phyloP scores from a whole-genome alignment of 169 alveolate species.

The Perkinsus olseni region DNA sequence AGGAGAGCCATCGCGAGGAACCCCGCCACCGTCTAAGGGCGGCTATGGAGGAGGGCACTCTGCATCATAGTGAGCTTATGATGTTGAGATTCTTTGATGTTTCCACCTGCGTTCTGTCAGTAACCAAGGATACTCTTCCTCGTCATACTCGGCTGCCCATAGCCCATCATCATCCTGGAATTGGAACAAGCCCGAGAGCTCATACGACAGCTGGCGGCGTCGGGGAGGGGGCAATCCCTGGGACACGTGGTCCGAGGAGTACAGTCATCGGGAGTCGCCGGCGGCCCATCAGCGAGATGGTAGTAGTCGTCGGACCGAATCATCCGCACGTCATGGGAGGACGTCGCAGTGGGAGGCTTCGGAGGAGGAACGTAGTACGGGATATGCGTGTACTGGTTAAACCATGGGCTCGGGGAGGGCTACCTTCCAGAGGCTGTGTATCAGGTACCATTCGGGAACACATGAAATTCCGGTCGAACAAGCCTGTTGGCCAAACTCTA shows the following conservation, averaged over 20 bases:
- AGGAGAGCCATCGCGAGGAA: background rate
- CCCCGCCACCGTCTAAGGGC: background rate
- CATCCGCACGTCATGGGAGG: background rate
- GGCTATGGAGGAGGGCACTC: background rate
- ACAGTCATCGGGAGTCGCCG: background rate
- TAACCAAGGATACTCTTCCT: too few relatives aligned
- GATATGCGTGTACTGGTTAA: background rate
- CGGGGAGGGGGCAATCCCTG: background rate
- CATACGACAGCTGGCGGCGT: background rate
- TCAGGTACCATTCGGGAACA: background rate
- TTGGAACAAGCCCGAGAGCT: background rate
- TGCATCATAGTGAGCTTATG: background rate
- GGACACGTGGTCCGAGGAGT: background rate
- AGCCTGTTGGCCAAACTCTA: background rate
- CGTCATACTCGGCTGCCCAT: background rate
- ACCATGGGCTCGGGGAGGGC: too few relatives aligned
- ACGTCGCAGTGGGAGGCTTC: background rate
- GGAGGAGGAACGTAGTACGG: background rate
- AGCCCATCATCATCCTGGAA: background rate
- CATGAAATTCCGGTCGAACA: background rate
- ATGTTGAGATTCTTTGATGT: background rate
- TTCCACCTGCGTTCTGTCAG: background rate
- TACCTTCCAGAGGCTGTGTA: too few relatives aligned
- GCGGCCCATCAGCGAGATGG: background rate
- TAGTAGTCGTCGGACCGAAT: background rate